phyloP scores from a whole-genome alignment of 768 basidiomycete species.

The Tylopilus cervinicoccineus region DNA sequence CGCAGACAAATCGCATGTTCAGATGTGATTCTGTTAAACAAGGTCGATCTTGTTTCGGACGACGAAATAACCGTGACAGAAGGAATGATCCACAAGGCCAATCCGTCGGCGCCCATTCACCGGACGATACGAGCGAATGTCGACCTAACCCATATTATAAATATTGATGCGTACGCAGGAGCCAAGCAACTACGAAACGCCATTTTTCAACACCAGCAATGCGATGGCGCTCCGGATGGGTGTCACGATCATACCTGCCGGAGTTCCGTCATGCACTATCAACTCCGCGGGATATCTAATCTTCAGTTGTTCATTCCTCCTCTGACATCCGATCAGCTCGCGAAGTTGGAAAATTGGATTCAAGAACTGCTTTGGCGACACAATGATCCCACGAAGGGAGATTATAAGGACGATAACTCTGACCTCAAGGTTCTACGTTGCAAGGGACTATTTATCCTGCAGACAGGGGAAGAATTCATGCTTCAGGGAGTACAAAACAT shows the following conservation, averaged over 20 bases:
- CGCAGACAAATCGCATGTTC: conserved; percentile 90
- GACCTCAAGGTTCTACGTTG: conserved; percentile 71
- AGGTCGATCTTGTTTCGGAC: conserved; percentile 67
- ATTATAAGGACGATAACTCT: conserved; percentile 6
- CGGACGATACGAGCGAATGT: conserved; percentile 68
- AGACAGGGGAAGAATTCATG: conserved; percentile 58
- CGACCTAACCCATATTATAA: conserved; percentile 73
- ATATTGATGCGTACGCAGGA: conserved; percentile 75
- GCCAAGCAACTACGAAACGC: conserved; percentile 28
- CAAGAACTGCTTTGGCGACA: conserved; percentile 81
- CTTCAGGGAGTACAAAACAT: conserved; percentile 90
- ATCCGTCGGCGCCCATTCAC: conserved; percentile 75
- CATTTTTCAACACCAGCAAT: conserved; percentile 28
- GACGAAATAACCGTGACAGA: conserved; percentile 48
- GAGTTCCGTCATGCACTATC: conserved; percentile 51
- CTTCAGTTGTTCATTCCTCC: conserved; percentile 66
- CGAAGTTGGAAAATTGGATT: conserved; percentile 74
- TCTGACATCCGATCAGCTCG: conserved; percentile 45
- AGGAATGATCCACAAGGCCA: conserved; percentile 63
- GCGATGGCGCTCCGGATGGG: conserved; percentile 29
- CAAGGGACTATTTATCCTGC: conserved; percentile 72
- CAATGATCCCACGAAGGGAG: conserved; percentile 39
- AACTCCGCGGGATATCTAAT: conserved; percentile 78
- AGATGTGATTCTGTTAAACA: conserved; percentile 91
- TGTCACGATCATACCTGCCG: conserved; percentile 31